Base-by-base conservation (phyloP, 2,329 filamentous ascomycete genomes). In the Hawksworthiomyces lignivorus region DNA sequence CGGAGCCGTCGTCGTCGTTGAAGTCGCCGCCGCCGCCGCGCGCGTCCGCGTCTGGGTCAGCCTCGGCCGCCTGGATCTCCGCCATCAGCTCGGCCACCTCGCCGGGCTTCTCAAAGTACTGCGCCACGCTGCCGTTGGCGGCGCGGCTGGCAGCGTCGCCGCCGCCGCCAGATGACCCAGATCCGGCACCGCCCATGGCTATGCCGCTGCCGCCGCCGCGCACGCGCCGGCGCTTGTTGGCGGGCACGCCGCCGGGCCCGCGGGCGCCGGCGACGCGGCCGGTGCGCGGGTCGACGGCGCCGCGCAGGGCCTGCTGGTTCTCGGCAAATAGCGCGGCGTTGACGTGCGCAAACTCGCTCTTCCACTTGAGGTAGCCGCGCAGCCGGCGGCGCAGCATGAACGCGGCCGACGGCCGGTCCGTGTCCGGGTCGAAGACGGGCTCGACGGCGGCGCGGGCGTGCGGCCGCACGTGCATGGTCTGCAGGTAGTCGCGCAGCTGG, bases 371-470 rank as follows among this genome's bases (percentile, higher is more conserved):
- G 56, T 98, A 98, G 53, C 84, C 82, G 32, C 88, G 80, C 26
- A 98, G 70, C 53, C 83, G 89, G 45, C 87, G 77, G 48, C 88
- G 77, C 86, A 98, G 87, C 84, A 97, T 89, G 50, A 88, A 86
- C 20, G 79, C 76, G 4, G 78, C 90, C 10, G 87, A 94, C 1
- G 84, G 77, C 48, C 73, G 76, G 40, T 76, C 66, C 26, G 75
- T 71, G 7, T 74, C 72, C 2, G 67, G 64, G 3, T 72, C 70
- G 5, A 72, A 65, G 4, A 69, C 63, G 22, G 66, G 62, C 31
- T 70, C 63, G 11, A 69, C 60, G 33, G 61, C 57, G 29, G 64
- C 62, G 39, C 73, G 68, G 33, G 55, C 57, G 54, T 60, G 72
- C 40, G 79, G 72, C 41, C 75, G 78, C 21, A 89, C 73, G 56